These are phyloP conservation scores for Lachancea cidri DNA, from an alignment of 805 yeast genomes.

Conservation along the genomic window DNA sequence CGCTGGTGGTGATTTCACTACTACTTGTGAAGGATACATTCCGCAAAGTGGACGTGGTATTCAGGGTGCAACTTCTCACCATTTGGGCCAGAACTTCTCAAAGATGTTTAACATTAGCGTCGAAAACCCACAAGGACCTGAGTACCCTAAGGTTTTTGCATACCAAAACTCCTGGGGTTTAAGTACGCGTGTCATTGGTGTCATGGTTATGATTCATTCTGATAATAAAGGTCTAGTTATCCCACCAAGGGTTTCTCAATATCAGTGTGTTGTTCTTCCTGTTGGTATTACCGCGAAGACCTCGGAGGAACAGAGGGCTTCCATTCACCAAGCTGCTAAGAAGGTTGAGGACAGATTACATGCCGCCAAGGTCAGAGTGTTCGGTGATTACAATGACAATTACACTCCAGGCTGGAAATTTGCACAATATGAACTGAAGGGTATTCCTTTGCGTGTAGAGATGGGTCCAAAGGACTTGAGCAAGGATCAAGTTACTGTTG, in stretches of 20 bases:
- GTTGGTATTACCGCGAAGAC: slow-evolving; percentile 92
- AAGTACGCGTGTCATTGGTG: slow-evolving; percentile 98
- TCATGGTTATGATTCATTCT: slow-evolving; percentile 97
- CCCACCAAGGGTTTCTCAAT: slow-evolving; percentile 95
- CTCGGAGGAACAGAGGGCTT: slow-evolving; percentile 63
- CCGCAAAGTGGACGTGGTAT: slow-evolving; percentile 99
- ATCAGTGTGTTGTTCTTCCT: slow-evolving; percentile 89
- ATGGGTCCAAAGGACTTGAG: slow-evolving; percentile 94
- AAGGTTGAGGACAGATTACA: slow-evolving; percentile 59
- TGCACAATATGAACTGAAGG: slow-evolving; percentile 94
- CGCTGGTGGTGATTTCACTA: slow-evolving; percentile 95
- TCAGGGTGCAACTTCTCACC: slow-evolving; percentile 98
- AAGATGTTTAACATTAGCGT: slow-evolving; percentile 96
- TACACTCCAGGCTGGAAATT: slow-evolving; percentile 99
- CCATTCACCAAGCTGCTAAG: slow-evolving; percentile 65
- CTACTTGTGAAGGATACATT: slow-evolving; percentile 94
- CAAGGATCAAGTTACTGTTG: slow-evolving; percentile 74
- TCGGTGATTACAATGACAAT: slow-evolving; percentile 86
- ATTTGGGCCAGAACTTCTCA: slow-evolving; percentile 95
- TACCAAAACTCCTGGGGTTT: slow-evolving; percentile 99
- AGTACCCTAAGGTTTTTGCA: slow-evolving; percentile 79
- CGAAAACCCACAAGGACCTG: slow-evolving; percentile 90
- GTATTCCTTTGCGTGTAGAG: slow-evolving; percentile 90
- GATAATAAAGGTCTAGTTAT: slow-evolving; percentile 97
- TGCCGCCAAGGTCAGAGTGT: slow-evolving; percentile 63